Base-by-base conservation (phyloP, 2,329 filamentous ascomycete species). In the Pyrenophora seminiperda region DNA sequence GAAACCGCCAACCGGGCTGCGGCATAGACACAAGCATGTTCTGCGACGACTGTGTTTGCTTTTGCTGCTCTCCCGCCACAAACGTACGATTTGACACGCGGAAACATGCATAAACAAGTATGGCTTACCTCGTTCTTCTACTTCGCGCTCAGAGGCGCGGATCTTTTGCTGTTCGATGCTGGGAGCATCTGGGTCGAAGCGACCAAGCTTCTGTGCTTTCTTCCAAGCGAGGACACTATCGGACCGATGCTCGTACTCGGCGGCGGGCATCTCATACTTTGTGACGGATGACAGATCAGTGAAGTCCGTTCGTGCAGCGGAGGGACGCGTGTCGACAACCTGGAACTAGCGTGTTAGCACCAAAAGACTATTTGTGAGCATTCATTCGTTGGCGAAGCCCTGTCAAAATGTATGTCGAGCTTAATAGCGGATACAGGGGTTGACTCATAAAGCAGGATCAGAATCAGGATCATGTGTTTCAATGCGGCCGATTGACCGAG, bases 151-250 rank as follows among this genome's bases (percentile, higher is more conserved):
- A 33, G 87, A 81, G 31, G 86, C 86, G 13, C 83, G 81, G 49
- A 89, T 77, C 71, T 89, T 89, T 56, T 89, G 83, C 68, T 90
- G 81, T 70, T 91, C 87, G 17, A 88, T 83, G 53, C 80, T 84
- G 14, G 89, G 85, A 6, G 91, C 90, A 62, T 87, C 81, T 10
- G 94, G 94, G 70, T 97, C 91, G 75, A 99, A 99, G 29, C 94
- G 90, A 41, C 94, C 94, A n/a, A 97, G 83, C 72, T 95, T 92
- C 73, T 96, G 87, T n/a, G 85, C 79, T 76, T 90, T 93, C 77
- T 99, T 99, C 91, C 91, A 97, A 5, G 92, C 90, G 18, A 97
- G 83, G 11, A 99, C 94, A 3, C 89, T 93, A 75, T 97, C 90
- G 34, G 85, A 80, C 68, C 92, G 91, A 66, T 85, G 84, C 71